Percentiles rank a stretch among this genome's conserved stretches.
Evolutionary conservation across 805 yeast genomes (phyloP).

Genomic region (Tetrapisispora fleetii): DNA sequence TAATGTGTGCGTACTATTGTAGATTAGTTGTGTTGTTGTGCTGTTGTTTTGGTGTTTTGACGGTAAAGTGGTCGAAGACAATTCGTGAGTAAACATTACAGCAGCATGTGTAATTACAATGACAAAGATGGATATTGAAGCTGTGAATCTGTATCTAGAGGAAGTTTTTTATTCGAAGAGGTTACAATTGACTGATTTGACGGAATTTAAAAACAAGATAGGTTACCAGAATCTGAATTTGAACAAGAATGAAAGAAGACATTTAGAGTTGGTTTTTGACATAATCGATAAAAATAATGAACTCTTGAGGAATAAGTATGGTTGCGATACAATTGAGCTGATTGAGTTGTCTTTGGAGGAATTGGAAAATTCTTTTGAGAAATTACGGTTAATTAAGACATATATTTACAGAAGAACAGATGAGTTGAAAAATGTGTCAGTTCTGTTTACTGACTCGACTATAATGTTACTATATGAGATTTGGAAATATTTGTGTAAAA

Average conservation of each 20-base stretch:
- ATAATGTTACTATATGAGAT: neutral
- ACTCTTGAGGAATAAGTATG: neutral
- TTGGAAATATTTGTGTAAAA: constrained; percentile 1
- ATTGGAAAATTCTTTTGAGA: neutral
- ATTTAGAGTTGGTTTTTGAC: neutral
- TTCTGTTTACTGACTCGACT: neutral
- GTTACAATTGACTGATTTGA: neutral
- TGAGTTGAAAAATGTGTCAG: neutral
- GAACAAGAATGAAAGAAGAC: neutral
- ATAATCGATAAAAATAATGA: neutral
- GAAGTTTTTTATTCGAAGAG: neutral
- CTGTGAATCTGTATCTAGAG: neutral
- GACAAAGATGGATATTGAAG: neutral
- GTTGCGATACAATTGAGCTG: neutral
- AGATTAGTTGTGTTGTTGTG: too few relatives aligned
- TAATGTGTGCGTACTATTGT: too few relatives aligned
- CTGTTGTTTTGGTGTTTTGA: too few relatives aligned
- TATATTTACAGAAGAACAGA: neutral
- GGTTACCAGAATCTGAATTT: neutral
- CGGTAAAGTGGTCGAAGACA: too few relatives aligned
- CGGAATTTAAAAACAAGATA: neutral
- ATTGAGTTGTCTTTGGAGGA: neutral
- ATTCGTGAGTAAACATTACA: too few relatives aligned
- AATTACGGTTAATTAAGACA: neutral
- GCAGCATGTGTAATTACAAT: neutral